These are phyloP conservation scores for Pseudogymnoascus sp. DNA, from an alignment of 2,329 filamentous ascomycete genomes.

Conservation along the genomic window DNA sequence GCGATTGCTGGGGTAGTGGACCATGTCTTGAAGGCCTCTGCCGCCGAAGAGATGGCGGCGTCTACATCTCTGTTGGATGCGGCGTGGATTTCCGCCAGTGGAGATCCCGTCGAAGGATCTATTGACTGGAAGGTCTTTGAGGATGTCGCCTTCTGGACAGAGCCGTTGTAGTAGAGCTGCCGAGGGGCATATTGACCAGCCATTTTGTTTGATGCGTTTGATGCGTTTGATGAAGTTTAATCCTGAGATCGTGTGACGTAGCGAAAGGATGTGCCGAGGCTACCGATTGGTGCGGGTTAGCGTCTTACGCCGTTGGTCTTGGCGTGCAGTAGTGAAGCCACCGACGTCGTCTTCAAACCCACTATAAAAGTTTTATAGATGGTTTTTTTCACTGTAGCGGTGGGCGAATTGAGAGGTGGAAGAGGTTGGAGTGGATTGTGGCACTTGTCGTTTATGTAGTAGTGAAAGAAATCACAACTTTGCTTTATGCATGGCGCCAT, in stretches of 20 bases:
- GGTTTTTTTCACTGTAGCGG: neutral
- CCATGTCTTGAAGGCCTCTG: constrained; percentile 66
- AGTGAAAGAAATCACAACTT: neutral
- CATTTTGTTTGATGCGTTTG: constrained; percentile 15
- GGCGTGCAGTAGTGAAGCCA: neutral
- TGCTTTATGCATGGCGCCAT: constrained; percentile 4
- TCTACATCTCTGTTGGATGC: constrained; percentile 62
- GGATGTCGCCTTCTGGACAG: constrained; percentile 51
- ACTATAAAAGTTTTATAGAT: constrained; percentile 1
- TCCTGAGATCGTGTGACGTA: neutral
- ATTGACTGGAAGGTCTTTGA: constrained; percentile 60
- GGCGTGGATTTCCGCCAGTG: constrained; percentile 62
- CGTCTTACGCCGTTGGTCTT: neutral
- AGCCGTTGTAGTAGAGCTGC: constrained; percentile 69
- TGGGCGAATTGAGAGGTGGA: neutral
- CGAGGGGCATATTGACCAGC: constrained; percentile 37
- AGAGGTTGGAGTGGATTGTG: neutral
- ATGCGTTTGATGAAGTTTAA: neutral
- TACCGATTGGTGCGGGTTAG: neutral
- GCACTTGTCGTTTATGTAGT: neutral
- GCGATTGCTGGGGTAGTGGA: constrained; percentile 64
- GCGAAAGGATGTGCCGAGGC: constrained; percentile 14
- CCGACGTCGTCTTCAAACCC: neutral
- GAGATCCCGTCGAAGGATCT: constrained; percentile 62
- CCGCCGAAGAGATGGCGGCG: constrained; percentile 61